Percentiles rank a stretch among this genome's conserved stretches.
phyloP scores from a whole-genome alignment of 2,329 filamentous ascomycete species.

The Fusarium sp. region DNA sequence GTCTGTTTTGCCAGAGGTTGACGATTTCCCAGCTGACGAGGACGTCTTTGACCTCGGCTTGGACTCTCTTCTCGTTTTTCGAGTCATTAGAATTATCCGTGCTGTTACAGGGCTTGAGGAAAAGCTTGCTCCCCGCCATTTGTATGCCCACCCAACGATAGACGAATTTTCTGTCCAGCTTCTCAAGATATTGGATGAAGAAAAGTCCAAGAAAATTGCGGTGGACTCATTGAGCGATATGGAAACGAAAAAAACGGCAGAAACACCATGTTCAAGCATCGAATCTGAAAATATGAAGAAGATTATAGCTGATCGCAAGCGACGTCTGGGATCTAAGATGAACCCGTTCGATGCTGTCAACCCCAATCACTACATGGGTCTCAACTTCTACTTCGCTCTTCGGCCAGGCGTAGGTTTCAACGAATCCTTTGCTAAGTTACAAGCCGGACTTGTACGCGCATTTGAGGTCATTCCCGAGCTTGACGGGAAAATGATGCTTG shows the following conservation, averaged over 20 bases:
- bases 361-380: constrained; percentile 12
- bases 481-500: constrained; percentile 8
- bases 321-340: background rate
- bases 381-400: constrained; percentile 15
- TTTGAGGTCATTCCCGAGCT: constrained; percentile 7
- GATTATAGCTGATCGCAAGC: background rate
- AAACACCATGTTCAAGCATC: background rate
- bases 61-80: constrained; percentile 1
- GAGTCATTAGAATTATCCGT: constrained; percentile 2
- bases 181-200: background rate
- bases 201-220: background rate
- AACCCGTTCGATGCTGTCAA: constrained; percentile 8
- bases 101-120: constrained; percentile 1
- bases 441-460: background rate
- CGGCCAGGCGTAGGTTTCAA: background rate
- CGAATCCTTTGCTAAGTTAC: background rate
- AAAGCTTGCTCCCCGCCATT: background rate
- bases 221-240: rapidly evolving
- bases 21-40: background rate
- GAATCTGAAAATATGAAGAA: background rate
- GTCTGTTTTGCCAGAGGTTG: background rate
- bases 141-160: background rate
- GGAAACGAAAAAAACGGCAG: rapidly evolving
- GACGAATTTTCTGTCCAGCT: background rate
- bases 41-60: constrained; percentile 2